phyloP scores from a whole-genome alignment of 192 early-diverging fungal genomes.

The Piromyces finnis region DNA sequence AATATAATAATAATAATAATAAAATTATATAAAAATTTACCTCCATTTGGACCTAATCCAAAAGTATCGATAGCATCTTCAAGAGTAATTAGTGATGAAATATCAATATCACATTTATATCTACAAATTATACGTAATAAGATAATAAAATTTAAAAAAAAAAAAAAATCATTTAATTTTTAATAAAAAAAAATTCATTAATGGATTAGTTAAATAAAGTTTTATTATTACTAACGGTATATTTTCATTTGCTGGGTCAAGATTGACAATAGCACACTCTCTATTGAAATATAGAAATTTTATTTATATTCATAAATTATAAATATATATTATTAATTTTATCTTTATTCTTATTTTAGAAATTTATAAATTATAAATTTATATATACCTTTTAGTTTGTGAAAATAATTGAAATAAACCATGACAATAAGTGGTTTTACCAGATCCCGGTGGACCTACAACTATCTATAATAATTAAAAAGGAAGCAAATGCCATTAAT shows the following conservation, averaged over 20 bases:
- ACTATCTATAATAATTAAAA: conserved; percentile 7
- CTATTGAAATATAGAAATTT: neutral
- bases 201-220: too few relatives aligned
- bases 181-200: too few relatives aligned
- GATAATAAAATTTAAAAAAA: neutral
- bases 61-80: conserved; percentile 28
- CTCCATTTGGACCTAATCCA: conserved; percentile 36
- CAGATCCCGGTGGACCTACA: conserved; percentile 23
- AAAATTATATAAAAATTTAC: too few relatives aligned
- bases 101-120: conserved; percentile 22
- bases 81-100: conserved; percentile 28
- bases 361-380: neutral
- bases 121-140: conserved; percentile 1
- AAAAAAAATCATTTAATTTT: too few relatives aligned
- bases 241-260: conserved; percentile 43
- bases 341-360: too few relatives aligned
- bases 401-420: conserved; percentile 25
- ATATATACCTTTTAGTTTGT: conserved; percentile 11
- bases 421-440: conserved; percentile 36
- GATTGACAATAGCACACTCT: conserved; percentile 18
- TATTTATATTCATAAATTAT: too few relatives aligned
- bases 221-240: conserved; percentile 20
- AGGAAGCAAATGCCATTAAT: too few relatives aligned
- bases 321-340: too few relatives aligned
- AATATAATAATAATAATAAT: too few relatives aligned